Evolutionary conservation across 1,139 yeast genomes (phyloP).

Genomic region (Schwanniomyces etchellsii): DNA sequence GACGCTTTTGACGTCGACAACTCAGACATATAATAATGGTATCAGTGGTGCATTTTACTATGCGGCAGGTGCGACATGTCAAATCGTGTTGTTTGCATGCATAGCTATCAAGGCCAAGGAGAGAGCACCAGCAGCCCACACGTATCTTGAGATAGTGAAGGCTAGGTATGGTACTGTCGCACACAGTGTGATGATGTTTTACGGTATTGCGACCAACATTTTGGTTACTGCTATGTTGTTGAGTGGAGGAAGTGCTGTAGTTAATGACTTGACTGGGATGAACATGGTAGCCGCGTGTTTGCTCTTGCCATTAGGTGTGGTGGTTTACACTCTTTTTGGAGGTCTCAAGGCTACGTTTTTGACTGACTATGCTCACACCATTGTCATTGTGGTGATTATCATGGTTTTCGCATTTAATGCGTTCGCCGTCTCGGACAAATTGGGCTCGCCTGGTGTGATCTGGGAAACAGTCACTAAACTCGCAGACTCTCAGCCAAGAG

Average conservation of each 20-base stretch:
- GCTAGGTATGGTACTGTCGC: constrained; percentile 52
- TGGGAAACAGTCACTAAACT: constrained; percentile 64
- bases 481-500: constrained; percentile 54
- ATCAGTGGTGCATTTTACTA: constrained; percentile 52
- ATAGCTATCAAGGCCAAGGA: constrained; percentile 53
- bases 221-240: constrained; percentile 84
- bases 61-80: constrained; percentile 53
- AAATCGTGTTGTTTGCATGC: constrained; percentile 46
- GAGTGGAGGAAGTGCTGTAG: constrained; percentile 82
- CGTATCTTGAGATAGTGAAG: constrained; percentile 48
- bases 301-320: constrained; percentile 77
- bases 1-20: constrained; percentile 66
- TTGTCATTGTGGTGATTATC: constrained; percentile 53
- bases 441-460: constrained; percentile 80
- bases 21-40: constrained; percentile 77
- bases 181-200: constrained; percentile 65
- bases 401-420: constrained; percentile 59
- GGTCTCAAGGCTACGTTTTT: constrained; percentile 88
- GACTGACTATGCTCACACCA: constrained; percentile 80
- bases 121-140: constrained; percentile 55
- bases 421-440: constrained; percentile 51
- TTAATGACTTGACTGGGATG: constrained; percentile 77
- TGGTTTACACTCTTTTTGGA: constrained; percentile 77
- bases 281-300: constrained; percentile 75
- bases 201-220: constrained; percentile 82